Conservation (phyloP, 371 early-diverging fungal genomes). For the Mortierella sp. region DNA sequence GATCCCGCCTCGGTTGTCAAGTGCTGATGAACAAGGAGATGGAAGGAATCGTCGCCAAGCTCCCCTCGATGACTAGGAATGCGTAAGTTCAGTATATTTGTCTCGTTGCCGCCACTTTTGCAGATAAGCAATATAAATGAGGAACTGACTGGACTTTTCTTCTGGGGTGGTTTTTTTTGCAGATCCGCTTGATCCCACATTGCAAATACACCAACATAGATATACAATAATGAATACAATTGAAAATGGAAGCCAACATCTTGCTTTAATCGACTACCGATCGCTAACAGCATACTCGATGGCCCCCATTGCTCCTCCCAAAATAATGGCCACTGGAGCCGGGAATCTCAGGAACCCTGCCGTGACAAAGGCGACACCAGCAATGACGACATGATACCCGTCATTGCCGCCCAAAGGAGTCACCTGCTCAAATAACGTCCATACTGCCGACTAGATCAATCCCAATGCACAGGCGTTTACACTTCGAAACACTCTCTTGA, state of each 20-base stretch:
- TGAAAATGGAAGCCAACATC: background rate
- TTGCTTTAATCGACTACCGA: background rate
- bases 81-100: constrained; percentile 76
- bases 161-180: background rate
- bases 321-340: constrained; percentile 31
- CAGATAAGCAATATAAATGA: background rate
- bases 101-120: background rate
- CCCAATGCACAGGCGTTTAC: constrained; percentile 72
- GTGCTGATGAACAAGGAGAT: constrained; percentile 87
- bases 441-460: constrained; percentile 68
- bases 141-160: background rate
- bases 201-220: background rate
- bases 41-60: constrained; percentile 89
- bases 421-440: constrained; percentile 51
- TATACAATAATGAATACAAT: background rate
- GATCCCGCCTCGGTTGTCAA: constrained; percentile 98
- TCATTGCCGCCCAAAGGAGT: constrained; percentile 23
- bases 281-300: constrained; percentile 35
- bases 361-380: constrained; percentile 58
- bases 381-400: constrained; percentile 59
- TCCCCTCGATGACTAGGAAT: constrained; percentile 97
- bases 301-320: constrained; percentile 57
- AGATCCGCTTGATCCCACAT: background rate
- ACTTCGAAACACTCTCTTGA: constrained; percentile 64
- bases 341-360: background rate